These are phyloP conservation scores for Metschnikowia sp. DNA, from an alignment of 805 yeast species.

Conservation along the genomic window DNA sequence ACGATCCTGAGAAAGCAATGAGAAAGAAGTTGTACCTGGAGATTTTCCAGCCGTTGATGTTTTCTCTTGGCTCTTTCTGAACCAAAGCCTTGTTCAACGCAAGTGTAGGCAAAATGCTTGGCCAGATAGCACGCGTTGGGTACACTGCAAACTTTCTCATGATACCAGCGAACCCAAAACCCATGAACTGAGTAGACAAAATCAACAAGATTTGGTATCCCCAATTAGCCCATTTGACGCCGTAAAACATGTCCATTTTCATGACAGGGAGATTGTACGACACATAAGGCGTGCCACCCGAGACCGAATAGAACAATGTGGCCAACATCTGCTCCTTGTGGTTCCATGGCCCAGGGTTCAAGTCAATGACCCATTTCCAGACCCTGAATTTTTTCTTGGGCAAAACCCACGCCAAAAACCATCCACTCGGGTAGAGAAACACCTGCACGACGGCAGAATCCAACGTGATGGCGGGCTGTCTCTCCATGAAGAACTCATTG, in stretches of 20 bases:
- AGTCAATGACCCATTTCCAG: constrained; percentile 34
- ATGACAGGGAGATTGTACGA: constrained; percentile 26
- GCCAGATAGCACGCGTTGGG: constrained; percentile 54
- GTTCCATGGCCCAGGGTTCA: constrained; percentile 66
- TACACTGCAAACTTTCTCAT: constrained; percentile 41
- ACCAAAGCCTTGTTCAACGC: constrained; percentile 41
- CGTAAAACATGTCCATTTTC: constrained; percentile 27
- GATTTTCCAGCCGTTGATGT: constrained; percentile 31
- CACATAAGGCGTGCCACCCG: constrained; percentile 27
- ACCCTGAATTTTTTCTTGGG: constrained; percentile 37
- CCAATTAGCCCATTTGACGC: constrained; percentile 24
- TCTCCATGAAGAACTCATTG: constrained; percentile 17
- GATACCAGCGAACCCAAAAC: constrained; percentile 30
- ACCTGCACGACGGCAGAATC: constrained; percentile 16
- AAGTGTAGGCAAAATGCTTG: constrained; percentile 30
- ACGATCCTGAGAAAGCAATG: constrained; percentile 17
- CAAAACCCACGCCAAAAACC: constrained; percentile 35
- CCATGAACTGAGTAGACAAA: constrained; percentile 26
- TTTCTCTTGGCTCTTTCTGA: constrained; percentile 28
- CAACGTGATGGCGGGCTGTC: constrained; percentile 17
- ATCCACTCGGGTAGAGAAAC: constrained; percentile 26
- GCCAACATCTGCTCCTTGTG: constrained; percentile 65
- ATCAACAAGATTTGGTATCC: constrained; percentile 26
- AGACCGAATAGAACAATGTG: constrained; percentile 41
- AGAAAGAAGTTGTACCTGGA: constrained; percentile 23